Conservation (phyloP, 2,329 filamentous ascomycete species). For the Hypoxylon sp. region DNA sequence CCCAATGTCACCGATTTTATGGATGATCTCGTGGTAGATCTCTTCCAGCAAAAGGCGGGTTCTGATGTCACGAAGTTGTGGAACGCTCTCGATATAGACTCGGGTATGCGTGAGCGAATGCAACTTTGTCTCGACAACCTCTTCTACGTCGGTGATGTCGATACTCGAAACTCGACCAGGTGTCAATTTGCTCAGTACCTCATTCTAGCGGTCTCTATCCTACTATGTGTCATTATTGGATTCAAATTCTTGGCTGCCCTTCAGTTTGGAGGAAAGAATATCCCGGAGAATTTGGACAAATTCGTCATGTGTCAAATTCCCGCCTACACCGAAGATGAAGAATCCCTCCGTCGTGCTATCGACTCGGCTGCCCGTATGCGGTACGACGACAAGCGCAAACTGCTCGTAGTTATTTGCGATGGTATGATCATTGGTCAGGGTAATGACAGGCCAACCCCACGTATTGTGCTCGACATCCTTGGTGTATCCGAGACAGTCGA, state of each 20-base stretch:
- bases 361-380: conserved; percentile 95
- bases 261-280: conserved; percentile 89
- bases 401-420: conserved; percentile 91
- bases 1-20: conserved; percentile 78
- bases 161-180: conserved; percentile 84
- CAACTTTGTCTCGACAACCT: conserved; percentile 87
- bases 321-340: conserved; percentile 97
- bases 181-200: conserved; percentile 93
- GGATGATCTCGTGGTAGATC: conserved; percentile 73
- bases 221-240: conserved; percentile 82
- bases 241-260: conserved; percentile 98
- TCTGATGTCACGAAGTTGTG: conserved; percentile 85
- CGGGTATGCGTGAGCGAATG: conserved; percentile 71
- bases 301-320: conserved; percentile 98
- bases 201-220: conserved; percentile 81
- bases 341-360: conserved; percentile 94
- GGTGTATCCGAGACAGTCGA: conserved; percentile 94
- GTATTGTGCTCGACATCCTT: conserved; percentile 96
- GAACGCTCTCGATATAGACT: conserved; percentile 71
- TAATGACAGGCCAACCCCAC: conserved; percentile 93
- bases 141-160: conserved; percentile 91
- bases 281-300: conserved; percentile 96
- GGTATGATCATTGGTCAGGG: conserved; percentile 99
- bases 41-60: conserved; percentile 82
- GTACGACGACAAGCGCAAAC: conserved; percentile 98